A percentile compares a stretch with the other conserved stretches of the same genome.
phyloP scores from a whole-genome alignment of 2,329 filamentous ascomycete species.

The Myriosclerotinia duriaeana region DNA sequence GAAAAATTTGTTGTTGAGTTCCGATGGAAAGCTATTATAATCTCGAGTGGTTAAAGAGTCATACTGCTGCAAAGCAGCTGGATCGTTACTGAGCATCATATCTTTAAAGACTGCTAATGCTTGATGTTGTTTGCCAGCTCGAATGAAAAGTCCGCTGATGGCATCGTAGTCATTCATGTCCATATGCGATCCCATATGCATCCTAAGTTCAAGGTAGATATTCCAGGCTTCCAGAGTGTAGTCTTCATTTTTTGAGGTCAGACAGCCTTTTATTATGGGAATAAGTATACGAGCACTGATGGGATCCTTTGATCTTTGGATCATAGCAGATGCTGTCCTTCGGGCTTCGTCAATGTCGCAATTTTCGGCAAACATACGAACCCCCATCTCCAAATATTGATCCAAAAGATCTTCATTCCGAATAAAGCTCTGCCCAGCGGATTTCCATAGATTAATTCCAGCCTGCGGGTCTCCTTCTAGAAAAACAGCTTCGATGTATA shows the following conservation, averaged over 20 bases:
- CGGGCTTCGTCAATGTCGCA: constrained; percentile 61
- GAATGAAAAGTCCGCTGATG: constrained; percentile 69
- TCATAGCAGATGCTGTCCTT: constrained; percentile 54
- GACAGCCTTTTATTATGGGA: constrained; percentile 66
- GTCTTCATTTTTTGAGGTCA: constrained; percentile 50
- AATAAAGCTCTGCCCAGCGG: constrained; percentile 38
- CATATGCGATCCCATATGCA: constrained; percentile 59
- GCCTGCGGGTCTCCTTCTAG: constrained; percentile 54
- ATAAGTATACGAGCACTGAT: constrained; percentile 59
- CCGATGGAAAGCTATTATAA: constrained; percentile 46
- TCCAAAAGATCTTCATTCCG: constrained; percentile 40
- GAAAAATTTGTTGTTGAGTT: constrained; percentile 72
- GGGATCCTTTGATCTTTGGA: constrained; percentile 45
- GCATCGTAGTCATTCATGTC: constrained; percentile 74
- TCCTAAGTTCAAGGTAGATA: constrained; percentile 64
- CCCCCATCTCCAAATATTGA: constrained; percentile 64
- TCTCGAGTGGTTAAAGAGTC: constrained; percentile 30
- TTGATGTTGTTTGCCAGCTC: constrained; percentile 61
- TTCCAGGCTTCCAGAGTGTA: constrained; percentile 61
- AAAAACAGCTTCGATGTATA: constrained; percentile 68
- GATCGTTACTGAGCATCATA: constrained; percentile 64
- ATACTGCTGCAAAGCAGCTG: constrained; percentile 20
- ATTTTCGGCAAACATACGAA: constrained; percentile 60
- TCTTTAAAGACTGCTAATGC: constrained; percentile 80
- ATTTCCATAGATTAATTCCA: constrained; percentile 43